Conservation (phyloP, 495 filamentous ascomycete species). For the Penicillium coffeae region DNA sequence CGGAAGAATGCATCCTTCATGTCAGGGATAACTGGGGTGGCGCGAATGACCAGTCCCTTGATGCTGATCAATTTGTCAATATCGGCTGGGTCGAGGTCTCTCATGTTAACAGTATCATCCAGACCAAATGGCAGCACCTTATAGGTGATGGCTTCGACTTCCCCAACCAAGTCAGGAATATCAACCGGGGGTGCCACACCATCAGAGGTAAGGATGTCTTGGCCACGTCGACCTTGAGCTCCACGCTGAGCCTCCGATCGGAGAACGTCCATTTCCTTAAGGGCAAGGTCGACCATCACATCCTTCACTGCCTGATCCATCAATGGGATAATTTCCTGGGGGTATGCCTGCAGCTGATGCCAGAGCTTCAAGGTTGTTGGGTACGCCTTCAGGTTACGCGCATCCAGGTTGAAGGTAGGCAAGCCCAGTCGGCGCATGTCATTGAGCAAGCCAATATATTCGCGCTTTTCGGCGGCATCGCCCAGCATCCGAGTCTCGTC, state of each 20-base stretch:
- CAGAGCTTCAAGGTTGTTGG: conserved; percentile 89
- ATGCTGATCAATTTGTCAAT: conserved; percentile 96
- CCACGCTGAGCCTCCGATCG: conserved; percentile 53
- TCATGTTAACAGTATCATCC: conserved; percentile 82
- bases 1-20: conserved; percentile 98
- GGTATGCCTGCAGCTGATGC: conserved; percentile 90
- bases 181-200: conserved; percentile 74
- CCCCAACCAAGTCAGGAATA: conserved; percentile 57
- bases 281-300: conserved; percentile 83
- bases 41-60: conserved; percentile 94
- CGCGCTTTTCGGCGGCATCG: conserved; percentile 58
- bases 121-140: conserved; percentile 89
- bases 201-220: conserved; percentile 60
- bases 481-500: conserved; percentile 64
- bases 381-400: conserved; percentile 86
- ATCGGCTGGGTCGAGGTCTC: conserved; percentile 89
- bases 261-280: conserved; percentile 71
- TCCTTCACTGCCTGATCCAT: conserved; percentile 96
- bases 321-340: conserved; percentile 90
- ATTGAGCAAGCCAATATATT: conserved; percentile 82
- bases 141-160: conserved; percentile 70
- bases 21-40: conserved; percentile 94
- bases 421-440: conserved; percentile 85
- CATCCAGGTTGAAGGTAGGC: conserved; percentile 80
- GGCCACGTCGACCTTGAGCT: conserved; percentile 19